phyloP scores from a whole-genome alignment of 108 stramenopile genomes.

The Fistulifera pelliculosa region DNA sequence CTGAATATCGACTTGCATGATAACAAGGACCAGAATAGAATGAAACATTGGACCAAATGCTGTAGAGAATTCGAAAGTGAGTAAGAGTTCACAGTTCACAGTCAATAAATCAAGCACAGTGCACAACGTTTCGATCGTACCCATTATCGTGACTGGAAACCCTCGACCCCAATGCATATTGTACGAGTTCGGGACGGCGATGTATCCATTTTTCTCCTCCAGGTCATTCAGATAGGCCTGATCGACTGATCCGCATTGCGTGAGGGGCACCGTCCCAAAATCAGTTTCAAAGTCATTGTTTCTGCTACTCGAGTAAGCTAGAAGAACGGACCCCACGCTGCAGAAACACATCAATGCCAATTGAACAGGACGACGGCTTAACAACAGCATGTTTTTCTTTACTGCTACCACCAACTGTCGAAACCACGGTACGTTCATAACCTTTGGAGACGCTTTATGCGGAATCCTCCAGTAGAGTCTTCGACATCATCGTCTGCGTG shows the following conservation, averaged over 20 bases:
- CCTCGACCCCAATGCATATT: conserved; percentile 36
- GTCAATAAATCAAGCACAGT: background rate
- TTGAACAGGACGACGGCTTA: conserved; percentile 26
- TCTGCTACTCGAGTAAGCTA: conserved; percentile 25
- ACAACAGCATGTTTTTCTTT: conserved; percentile 22
- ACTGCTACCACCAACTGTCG: conserved; percentile 25
- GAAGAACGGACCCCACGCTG: conserved; percentile 18
- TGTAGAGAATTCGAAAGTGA: background rate
- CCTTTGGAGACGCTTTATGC: no score
- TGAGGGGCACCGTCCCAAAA: conserved; percentile 17
- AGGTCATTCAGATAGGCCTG: conserved; percentile 7
- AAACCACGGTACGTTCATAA: conserved; percentile 19
- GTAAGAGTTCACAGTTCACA: background rate
- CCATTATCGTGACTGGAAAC: conserved; percentile 31
- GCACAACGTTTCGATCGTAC: background rate
- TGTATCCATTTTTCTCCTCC: background rate
- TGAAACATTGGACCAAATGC: conserved; percentile 29
- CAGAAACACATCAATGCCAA: conserved; percentile 17
- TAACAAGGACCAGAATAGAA: conserved; percentile 27
- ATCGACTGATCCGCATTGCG: conserved; percentile 32
- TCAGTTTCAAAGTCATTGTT: conserved; percentile 16
- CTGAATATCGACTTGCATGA: conserved; percentile 30
- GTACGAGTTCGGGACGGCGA: conserved; percentile 21
- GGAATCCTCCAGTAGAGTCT: no score
- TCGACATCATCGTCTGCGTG: no score